Evolutionary conservation across 352 stramenopile species (phyloP), one percentile per base, ranked within the genome.

Genomic region (Phytophthora europaea): DNA sequence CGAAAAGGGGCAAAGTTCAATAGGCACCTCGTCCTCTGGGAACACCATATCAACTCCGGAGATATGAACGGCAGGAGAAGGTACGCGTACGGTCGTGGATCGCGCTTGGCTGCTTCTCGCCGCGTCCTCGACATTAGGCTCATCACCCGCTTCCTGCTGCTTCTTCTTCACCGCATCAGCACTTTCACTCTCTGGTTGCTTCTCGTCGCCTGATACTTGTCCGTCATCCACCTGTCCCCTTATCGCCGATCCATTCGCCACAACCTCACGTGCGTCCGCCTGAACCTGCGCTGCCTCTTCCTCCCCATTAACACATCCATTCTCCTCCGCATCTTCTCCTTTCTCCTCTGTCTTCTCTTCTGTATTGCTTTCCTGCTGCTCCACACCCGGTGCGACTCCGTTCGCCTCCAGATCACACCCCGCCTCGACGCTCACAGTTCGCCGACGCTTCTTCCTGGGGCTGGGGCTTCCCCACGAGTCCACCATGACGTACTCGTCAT

Each of bases 1-100:
- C 16, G 73, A 75, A 60, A 75, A 80, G 2, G 66, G 65, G 20
- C 65, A 81, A n/a, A 82, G 61, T 43, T 82, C 72, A 36, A 81
- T 79, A 6, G 75, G 75, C 54, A 79, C 75, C 38, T 79, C 72
- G 26, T 82, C 59, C 4, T 78, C 66, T 7, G 74, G 67, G 38
- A 77, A 78, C 10, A 77, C 62, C 61, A 79, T 82, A 15, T 82
- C 59, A 36, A 66, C 22, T 20, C 63, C 65, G 47, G 51, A 55
- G 23, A 63, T 38, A 57, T 76, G 55, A 45, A 70, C 61, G 38
- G 52, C 66, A 55, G 71, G 65, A 7, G 64, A 75, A 6, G 53
- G 55, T 15, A 76, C 28, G 38, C 36, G 33, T 18, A 33, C 26
- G n/a, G 58, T 7, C 28, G 22, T 4, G 57, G 34, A 16, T 16